Percentiles rank a stretch among this genome's conserved stretches.
These are phyloP conservation scores for Rubus parviflorus DNA, from an alignment of 306 rosid species.

Conservation along the genomic window DNA sequence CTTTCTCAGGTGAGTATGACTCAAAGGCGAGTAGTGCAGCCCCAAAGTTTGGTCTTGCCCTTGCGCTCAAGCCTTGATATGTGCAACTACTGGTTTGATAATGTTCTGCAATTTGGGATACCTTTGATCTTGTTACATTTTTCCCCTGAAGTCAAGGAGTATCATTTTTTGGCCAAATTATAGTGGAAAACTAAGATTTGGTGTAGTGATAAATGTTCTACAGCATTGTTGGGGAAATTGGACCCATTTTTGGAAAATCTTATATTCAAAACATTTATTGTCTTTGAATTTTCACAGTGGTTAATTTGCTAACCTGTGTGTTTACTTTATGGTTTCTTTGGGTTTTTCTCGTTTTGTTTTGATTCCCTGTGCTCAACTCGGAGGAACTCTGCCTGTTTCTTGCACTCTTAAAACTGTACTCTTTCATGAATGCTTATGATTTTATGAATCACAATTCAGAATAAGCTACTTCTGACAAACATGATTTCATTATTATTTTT, in stretches of 20 bases:
- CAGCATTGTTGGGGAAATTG: constrained; percentile 36
- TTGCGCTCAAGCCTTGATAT: constrained; percentile 74
- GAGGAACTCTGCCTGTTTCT: background rate
- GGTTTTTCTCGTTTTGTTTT: background rate
- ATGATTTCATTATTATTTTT: no score
- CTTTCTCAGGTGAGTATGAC: constrained; percentile 81
- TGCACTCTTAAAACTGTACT: background rate
- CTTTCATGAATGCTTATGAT: no score
- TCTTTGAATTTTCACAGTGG: background rate
- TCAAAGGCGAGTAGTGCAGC: constrained; percentile 54
- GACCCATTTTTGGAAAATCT: constrained; percentile 56
- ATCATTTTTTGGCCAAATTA: constrained; percentile 34
- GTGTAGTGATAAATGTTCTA: constrained; percentile 34
- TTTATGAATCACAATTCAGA: no score
- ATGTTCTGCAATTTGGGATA: constrained; percentile 14
- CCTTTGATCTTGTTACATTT: constrained; percentile 24
- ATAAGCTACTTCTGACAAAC: no score
- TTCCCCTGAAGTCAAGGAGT: constrained; percentile 28
- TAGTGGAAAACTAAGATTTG: constrained; percentile 36
- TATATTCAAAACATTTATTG: constrained; percentile 10
- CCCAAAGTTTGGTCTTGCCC: constrained; percentile 81
- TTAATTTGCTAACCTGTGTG: background rate
- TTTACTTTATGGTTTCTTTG: background rate
- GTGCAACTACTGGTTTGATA: constrained; percentile 22
- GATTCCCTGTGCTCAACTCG: background rate